Percentiles rank a stretch among this genome's conserved stretches.
These are phyloP conservation scores for Phoma sp. DNA, from an alignment of 2,329 filamentous ascomycete genomes.

Conservation along the genomic window DNA sequence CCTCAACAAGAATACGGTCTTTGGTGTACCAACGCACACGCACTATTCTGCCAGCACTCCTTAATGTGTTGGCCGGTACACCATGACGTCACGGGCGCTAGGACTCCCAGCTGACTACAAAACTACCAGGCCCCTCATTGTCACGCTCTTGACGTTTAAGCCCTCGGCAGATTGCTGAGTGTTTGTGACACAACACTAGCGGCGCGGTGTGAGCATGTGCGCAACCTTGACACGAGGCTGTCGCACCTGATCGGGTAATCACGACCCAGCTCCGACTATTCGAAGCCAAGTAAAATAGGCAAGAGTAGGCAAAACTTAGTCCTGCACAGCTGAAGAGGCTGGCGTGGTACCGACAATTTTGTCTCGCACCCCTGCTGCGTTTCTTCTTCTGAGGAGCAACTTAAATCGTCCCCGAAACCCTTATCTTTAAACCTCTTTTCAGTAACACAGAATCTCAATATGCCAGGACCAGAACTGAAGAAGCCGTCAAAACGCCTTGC, in stretches of 20 bases:
- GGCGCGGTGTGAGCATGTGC: slow-evolving; percentile 9
- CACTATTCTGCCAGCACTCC: not conserved
- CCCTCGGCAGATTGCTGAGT: slow-evolving; percentile 11
- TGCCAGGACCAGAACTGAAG: slow-evolving; percentile 14
- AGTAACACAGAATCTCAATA: not conserved
- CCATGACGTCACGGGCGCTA: slow-evolving; percentile 13
- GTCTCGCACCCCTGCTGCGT: too few species aligned
- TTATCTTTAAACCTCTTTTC: not conserved
- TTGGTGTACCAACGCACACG: not conserved
- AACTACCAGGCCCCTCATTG: not conserved
- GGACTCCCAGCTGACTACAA: not conserved
- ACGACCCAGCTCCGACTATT: slow-evolving; percentile 6
- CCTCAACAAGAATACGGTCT: too few species aligned
- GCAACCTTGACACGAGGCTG: slow-evolving; percentile 17
- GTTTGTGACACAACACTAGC: slow-evolving; percentile 17
- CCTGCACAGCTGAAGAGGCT: too few species aligned
- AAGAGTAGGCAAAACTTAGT: slow-evolving; percentile 1
- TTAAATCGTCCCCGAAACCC: too few species aligned
- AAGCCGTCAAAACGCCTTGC: slow-evolving; percentile 34
- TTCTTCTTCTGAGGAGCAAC: too few species aligned
- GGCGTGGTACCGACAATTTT: too few species aligned
- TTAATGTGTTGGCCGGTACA: not conserved
- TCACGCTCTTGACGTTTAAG: not conserved
- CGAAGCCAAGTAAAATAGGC: slow-evolving; percentile 6
- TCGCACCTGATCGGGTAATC: slow-evolving; percentile 23